phyloP scores from a whole-genome alignment of 768 basidiomycete genomes.

The Amanita rimosa region DNA sequence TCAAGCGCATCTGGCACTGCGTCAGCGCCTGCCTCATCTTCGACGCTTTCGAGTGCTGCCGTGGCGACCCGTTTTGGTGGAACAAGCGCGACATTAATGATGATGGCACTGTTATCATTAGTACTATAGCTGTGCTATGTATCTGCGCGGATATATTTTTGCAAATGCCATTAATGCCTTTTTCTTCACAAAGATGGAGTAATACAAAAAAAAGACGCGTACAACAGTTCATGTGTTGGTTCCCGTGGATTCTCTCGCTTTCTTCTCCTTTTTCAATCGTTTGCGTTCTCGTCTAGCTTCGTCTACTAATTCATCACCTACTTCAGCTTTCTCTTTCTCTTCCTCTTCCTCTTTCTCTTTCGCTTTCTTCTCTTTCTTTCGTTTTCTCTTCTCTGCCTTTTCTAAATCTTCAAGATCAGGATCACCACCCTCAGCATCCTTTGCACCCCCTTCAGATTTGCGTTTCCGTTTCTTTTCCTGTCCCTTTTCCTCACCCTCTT shows the following conservation, averaged over 20 bases:
- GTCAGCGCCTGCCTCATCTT: conserved; percentile 11
- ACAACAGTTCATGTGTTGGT: conserved; percentile 18
- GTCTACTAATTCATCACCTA: conserved; percentile 35
- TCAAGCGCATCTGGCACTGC: conserved; percentile 10
- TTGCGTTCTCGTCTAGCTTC: conserved; percentile 53
- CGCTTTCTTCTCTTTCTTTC: conserved; percentile 62
- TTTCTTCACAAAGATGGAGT: too few relatives aligned
- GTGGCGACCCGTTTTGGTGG: conserved; percentile 21
- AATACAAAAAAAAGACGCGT: not conserved
- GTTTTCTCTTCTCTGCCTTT: conserved; percentile 44
- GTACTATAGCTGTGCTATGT: conserved; percentile 16
- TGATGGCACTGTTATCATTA: conserved; percentile 20
- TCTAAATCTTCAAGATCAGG: conserved; percentile 31
- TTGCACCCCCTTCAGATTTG: conserved; percentile 41
- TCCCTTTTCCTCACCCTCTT: conserved; percentile 11
- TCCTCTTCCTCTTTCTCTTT: conserved; percentile 65
- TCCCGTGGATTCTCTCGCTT: conserved; percentile 33
- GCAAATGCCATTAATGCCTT: not conserved
- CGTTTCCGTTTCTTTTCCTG: conserved; percentile 72
- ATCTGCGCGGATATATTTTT: not conserved
- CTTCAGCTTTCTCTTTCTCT: conserved; percentile 31
- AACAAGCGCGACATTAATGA: conserved; percentile 17
- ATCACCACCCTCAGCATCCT: conserved; percentile 23
- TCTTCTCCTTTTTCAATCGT: conserved; percentile 60
- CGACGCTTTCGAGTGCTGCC: conserved; percentile 16